Percentiles rank a stretch among this genome's conserved stretches.
These are phyloP conservation scores for Wickerhamiella dianesei DNA, from an alignment of 805 yeast species.

Conservation along the genomic window DNA sequence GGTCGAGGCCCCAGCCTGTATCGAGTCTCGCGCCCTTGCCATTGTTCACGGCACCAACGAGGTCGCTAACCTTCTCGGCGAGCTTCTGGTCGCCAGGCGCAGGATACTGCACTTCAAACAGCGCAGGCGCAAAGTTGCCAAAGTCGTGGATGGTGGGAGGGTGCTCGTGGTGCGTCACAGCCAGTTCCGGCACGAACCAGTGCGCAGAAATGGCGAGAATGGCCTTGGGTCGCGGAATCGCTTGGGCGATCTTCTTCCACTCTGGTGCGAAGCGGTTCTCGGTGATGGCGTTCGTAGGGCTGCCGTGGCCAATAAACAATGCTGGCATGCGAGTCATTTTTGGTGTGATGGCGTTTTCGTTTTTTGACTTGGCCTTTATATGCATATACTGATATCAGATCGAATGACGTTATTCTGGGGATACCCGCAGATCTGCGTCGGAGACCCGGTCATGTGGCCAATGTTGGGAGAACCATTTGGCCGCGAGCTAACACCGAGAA, in stretches of 20 bases:
- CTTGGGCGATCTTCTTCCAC: conserved; percentile 12
- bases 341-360: no score
- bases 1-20: conserved; percentile 18
- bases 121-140: conserved; percentile 13
- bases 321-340: conserved; percentile 1
- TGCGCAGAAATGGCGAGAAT: conserved; percentile 18
- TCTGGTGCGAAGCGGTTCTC: not conserved
- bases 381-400: conserved; percentile 7
- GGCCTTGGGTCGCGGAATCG: conserved; percentile 15
- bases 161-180: conserved; percentile 10
- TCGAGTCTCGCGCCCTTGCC: conserved; percentile 5
- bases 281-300: conserved; percentile 13
- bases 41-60: conserved; percentile 4
- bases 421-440: no score
- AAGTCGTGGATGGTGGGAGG: conserved; percentile 19
- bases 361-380: not conserved
- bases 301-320: conserved; percentile 12
- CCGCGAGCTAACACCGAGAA: no score
- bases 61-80: conserved; percentile 10
- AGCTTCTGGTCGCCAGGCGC: conserved; percentile 18
- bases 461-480: no score
- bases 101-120: conserved; percentile 15
- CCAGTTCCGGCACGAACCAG: conserved; percentile 12
- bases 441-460: no score
- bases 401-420: no score